Percentiles rank a stretch among this genome's conserved stretches.
Evolutionary conservation across 352 stramenopile genomes (phyloP).

Genomic region (Pythium utonaiense): DNA sequence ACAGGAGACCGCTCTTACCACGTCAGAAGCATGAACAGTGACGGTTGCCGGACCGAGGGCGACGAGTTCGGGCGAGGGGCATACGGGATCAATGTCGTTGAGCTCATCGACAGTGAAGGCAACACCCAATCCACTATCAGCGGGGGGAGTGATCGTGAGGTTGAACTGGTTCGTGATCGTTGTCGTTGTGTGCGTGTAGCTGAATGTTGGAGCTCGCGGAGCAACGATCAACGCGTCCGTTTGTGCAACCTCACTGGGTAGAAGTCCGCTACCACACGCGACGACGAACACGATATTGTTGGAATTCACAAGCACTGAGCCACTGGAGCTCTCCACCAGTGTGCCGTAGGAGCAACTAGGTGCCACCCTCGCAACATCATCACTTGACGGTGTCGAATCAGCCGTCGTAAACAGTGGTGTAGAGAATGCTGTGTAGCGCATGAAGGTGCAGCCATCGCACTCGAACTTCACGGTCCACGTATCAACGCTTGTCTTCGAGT

Average conservation of each 20-base stretch:
- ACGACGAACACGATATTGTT: conserved; percentile 46
- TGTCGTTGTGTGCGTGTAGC: conserved; percentile 27
- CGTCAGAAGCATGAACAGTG: conserved; percentile 32
- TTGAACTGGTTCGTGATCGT: conserved; percentile 45
- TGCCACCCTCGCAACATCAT: conserved; percentile 1
- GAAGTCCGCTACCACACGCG: conserved; percentile 34
- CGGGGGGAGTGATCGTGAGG: conserved; percentile 34
- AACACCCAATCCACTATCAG: conserved; percentile 18
- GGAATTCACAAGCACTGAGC: conserved; percentile 23
- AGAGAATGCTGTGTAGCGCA: conserved; percentile 38
- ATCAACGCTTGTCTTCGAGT: conserved; percentile 31
- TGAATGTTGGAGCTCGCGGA: conserved; percentile 37
- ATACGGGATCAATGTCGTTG: neutral
- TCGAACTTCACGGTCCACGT: conserved; percentile 33
- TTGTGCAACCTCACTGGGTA: conserved; percentile 30
- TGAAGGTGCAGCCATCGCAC: conserved; percentile 41
- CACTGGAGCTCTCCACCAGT: conserved; percentile 8
- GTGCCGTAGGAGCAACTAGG: conserved; percentile 48
- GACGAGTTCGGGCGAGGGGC: conserved; percentile 17
- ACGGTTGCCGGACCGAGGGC: conserved; percentile 17
- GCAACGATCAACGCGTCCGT: conserved; percentile 30
- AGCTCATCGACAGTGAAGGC: conserved; percentile 25
- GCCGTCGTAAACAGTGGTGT: neutral
- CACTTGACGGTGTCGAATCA: neutral
- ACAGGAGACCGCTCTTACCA: conserved; percentile 46